phyloP scores from a whole-genome alignment of 73 alveolate genomes.

The Paraurostyla sp. region DNA sequence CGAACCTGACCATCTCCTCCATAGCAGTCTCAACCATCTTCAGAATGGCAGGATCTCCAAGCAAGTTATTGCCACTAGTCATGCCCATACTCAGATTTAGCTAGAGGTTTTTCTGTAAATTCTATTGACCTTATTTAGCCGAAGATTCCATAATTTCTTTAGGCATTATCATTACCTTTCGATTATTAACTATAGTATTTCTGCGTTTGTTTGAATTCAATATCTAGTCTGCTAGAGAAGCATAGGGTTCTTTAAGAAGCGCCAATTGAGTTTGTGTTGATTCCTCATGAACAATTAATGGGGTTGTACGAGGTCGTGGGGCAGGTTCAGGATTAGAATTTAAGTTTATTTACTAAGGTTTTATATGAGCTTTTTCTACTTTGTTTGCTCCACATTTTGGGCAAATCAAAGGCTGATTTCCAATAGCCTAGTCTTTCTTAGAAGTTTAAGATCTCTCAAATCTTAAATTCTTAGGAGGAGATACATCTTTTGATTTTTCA shows the following conservation, averaged over 20 bases:
- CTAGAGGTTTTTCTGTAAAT: background rate
- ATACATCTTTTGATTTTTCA: background rate
- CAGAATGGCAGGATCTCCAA: constrained; percentile 14
- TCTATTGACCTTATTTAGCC: background rate
- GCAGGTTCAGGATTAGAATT: too few species aligned
- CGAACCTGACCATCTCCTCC: constrained; percentile 52
- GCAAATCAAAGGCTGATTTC: background rate
- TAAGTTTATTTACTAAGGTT: too few species aligned
- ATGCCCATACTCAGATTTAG: background rate
- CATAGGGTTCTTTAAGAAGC: background rate
- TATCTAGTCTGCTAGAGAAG: background rate
- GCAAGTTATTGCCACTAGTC: background rate
- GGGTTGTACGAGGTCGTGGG: too few species aligned
- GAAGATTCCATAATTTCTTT: background rate
- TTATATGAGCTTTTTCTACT: background rate
- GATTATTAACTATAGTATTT: background rate
- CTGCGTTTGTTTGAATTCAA: background rate
- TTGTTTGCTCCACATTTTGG: background rate
- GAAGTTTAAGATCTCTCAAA: too few species aligned
- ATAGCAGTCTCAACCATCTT: constrained; percentile 24
- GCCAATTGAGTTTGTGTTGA: background rate
- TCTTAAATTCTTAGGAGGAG: too few species aligned
- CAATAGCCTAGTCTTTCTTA: too few species aligned
- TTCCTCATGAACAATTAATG: too few species aligned
- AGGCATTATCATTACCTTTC: constrained; percentile 3